Evolutionary conservation across 441 rosid species (phyloP), one percentile per base, ranked within the genome.

Genomic region (Raphanus hybrid): DNA sequence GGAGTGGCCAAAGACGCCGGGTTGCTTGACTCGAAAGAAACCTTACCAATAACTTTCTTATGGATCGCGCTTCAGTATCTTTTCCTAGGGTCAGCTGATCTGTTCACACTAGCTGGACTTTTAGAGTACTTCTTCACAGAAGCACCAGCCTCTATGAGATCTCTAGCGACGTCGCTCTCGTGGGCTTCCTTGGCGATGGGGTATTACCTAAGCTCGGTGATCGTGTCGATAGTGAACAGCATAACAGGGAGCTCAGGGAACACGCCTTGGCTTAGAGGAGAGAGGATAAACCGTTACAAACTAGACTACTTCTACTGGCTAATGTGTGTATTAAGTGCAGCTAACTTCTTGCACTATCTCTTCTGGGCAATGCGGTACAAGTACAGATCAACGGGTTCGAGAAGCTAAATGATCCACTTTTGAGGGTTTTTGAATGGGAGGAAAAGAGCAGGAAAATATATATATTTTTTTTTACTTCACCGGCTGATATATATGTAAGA

Each of bases 151-250:
- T 84, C 88, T 70, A 91, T 90, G 96, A 88, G 96, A 78, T 91
- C 98, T 4, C 77, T 93, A 75, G 97, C 98, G 0, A 91, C 96
- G 4, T 85, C 97, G 6, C 93, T 93, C 18, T 91, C 94, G 1
- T 93, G 90, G 88, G 93, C 92, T 1, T 93, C 98, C 0, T 69
- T 91, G 78, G 97, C 98, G 4, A 76, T 90, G 89, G 98, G 98
- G 20, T 93, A 93, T 81, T 93, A 91, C 74, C 78, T 93, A 18
- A 93, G 98, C 88, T 76, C 93, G 2, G 91, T 81, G 78, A 89
- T 91, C n/a, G 91, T 93, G 32, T 89, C 94, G 0, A 73, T 90
- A 48, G 93, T 91, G 68, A 91, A 91, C 73, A 57, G 72, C 5
- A 80, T 83, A 37, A 91, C 96, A 0, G 85, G 84, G 4, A 75